phyloP scores from a whole-genome alignment of 805 yeast species.

The Nakazawaea wickerhamii region DNA sequence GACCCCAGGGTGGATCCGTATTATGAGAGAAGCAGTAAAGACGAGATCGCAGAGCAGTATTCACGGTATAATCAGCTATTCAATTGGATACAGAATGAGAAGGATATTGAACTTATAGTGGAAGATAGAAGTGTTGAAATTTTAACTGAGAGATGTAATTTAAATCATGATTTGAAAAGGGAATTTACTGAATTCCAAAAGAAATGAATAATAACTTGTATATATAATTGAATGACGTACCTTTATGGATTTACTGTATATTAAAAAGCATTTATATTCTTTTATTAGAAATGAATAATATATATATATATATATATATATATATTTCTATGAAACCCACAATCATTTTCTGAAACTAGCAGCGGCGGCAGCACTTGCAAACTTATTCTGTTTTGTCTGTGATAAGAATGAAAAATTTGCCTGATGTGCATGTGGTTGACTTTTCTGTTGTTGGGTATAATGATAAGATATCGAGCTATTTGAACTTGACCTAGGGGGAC shows the following conservation, averaged over 20 bases:
- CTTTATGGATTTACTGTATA: too few species aligned
- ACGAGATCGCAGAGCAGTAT: constrained; percentile 25
- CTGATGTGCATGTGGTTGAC: constrained; percentile 11
- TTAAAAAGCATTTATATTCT: too few species aligned
- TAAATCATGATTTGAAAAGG: constrained; percentile 3
- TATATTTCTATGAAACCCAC: background rate
- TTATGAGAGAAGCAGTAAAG: constrained; percentile 34
- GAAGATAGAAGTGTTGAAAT: constrained; percentile 29
- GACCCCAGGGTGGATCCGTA: constrained; percentile 45
- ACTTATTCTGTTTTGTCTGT: constrained; percentile 15
- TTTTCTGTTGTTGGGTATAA: constrained; percentile 12
- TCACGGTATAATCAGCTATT: constrained; percentile 23
- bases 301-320: too few species aligned
- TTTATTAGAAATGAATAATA: too few species aligned
- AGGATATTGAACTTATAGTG: constrained; percentile 35
- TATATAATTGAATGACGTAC: background rate
- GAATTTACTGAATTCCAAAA: background rate
- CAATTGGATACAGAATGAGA: constrained; percentile 35
- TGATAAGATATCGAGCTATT: constrained; percentile 5
- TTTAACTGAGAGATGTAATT: constrained; percentile 30
- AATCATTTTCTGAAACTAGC: constrained; percentile 14
- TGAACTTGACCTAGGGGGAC: constrained; percentile 8
- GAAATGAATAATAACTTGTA: background rate
- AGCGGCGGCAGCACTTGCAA: constrained; percentile 19
- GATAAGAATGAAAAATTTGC: constrained; percentile 11